A percentile compares a stretch with the other conserved stretches of the same genome.
phyloP scores from a whole-genome alignment of 345 rosid species.

The Salix exigua region DNA sequence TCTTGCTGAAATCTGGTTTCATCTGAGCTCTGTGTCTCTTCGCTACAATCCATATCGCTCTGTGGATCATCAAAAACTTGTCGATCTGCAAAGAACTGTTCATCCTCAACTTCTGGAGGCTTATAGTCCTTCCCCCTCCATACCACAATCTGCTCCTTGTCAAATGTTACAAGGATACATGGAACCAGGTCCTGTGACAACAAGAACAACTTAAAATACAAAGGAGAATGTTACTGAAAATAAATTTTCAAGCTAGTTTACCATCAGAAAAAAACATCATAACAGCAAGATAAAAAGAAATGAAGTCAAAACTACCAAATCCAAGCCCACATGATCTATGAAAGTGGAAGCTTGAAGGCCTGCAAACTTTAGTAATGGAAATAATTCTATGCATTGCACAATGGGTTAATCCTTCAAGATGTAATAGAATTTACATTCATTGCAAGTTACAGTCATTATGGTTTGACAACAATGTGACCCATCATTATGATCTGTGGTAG shows the following conservation, averaged over 20 bases:
- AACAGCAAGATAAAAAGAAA: too few species aligned
- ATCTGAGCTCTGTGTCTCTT: conserved; percentile 10
- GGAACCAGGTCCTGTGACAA: conserved; percentile 70
- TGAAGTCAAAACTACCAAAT: too few species aligned
- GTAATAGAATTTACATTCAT: too few species aligned
- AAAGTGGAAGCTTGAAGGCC: too few species aligned
- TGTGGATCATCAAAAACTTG: conserved; percentile 25
- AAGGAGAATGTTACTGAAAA: not conserved
- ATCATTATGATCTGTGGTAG: too few species aligned
- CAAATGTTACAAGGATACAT: conserved; percentile 79
- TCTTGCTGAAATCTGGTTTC: conserved; percentile 3
- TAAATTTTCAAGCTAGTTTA: not conserved
- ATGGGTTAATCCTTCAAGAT: too few species aligned
- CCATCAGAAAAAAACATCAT: too few species aligned
- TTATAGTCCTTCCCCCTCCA: conserved; percentile 76
- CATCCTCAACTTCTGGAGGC: conserved; percentile 42
- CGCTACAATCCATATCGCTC: not conserved
- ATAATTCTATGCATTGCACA: too few species aligned
- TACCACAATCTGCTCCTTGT: conserved; percentile 82
- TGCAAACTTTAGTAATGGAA: too few species aligned
- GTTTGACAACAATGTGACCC: too few species aligned
- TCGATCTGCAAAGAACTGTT: conserved; percentile 23
- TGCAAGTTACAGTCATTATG: too few species aligned
- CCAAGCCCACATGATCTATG: too few species aligned
- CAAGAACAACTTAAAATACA: not conserved